Evolutionary conservation across 129 eudicot species (phyloP), one percentile per base, ranked within the genome.

Genomic region (Pseudognaphalium luteoalbum): DNA sequence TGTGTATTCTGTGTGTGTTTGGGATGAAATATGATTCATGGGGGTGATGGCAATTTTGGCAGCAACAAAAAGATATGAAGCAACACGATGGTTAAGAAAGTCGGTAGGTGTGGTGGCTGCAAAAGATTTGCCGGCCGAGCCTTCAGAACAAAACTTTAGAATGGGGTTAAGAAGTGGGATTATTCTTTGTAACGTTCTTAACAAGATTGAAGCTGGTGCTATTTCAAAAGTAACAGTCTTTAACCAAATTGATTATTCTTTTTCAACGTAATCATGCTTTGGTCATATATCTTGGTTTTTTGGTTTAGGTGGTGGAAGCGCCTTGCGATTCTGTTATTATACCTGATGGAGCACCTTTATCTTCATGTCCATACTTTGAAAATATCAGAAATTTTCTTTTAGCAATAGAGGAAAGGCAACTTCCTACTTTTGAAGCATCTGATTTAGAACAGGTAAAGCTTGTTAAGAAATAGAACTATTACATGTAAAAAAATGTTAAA

Each of bases 51-150:
- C 21, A 12, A 30, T 37, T 79, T 78, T 86, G 16, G 12, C 85
- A 94, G 98, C 98, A 42, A 64, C 68, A 47, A 88, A 91, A 81
- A 87, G 98, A 84, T 76, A 81, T 80, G 98, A 88, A 72, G 97
- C 98, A 14, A 88, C 98, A 9, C 80, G 91, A 52, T 94, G 97
- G 96, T 28, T 94, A 72, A 77, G 96, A 80, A 88, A 87, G 74
- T 84, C 74, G 78, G 86, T 84, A 5, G 98, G 96, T 64, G 91
- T 91, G 29, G 96, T 91, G 71, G 86, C 80, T 33, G 96, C 85
- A 34, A 94, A 89, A 78, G 98, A 94, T 87, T 88, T 94, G 72
- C 97, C 98, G 5, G 96, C 93, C 28, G 85, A 94, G 72, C 98
- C 98, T 78, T 88, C 98, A 12, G 98, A 94, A 82, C 91, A 91